phyloP scores from a whole-genome alignment of 495 filamentous ascomycete genomes.

The Penicillium herquei region DNA sequence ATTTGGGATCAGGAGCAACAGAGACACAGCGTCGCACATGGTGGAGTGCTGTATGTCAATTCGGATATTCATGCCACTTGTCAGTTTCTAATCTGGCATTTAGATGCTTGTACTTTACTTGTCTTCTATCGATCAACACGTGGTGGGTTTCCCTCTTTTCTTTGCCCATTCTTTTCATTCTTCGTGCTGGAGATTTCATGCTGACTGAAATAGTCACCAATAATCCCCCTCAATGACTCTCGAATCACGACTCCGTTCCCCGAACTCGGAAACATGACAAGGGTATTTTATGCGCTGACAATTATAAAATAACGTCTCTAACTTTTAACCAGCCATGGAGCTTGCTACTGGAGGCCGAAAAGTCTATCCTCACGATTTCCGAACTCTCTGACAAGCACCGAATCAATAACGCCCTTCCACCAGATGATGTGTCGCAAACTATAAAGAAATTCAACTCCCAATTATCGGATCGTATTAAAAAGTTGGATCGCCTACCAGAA shows the following conservation, averaged over 20 bases:
- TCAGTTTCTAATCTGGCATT: not conserved
- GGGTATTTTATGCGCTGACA: not conserved
- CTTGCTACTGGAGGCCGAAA: not conserved
- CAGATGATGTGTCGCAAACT: too few relatives aligned
- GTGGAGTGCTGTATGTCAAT: conserved; percentile 46
- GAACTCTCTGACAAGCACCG: too few relatives aligned
- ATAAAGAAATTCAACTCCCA: too few relatives aligned
- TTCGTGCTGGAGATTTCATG: too few relatives aligned
- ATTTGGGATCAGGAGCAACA: conserved; percentile 27
- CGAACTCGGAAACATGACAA: not conserved
- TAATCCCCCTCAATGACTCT: not conserved
- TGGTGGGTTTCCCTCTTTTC: not conserved
- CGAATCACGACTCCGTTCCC: not conserved
- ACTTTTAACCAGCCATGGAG: not conserved
- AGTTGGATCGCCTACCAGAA: too few relatives aligned
- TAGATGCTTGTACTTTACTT: not conserved
- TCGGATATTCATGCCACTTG: not conserved
- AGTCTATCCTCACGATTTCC: too few relatives aligned
- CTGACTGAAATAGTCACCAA: not conserved
- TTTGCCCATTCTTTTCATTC: not conserved
- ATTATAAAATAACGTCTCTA: not conserved
- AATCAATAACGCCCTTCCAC: too few relatives aligned
- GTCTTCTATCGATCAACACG: not conserved
- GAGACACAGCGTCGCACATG: conserved; percentile 44
- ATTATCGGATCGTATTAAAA: too few relatives aligned